phyloP scores from a whole-genome alignment of 179 eudicot species.

The Sideroxylon spinosum region DNA sequence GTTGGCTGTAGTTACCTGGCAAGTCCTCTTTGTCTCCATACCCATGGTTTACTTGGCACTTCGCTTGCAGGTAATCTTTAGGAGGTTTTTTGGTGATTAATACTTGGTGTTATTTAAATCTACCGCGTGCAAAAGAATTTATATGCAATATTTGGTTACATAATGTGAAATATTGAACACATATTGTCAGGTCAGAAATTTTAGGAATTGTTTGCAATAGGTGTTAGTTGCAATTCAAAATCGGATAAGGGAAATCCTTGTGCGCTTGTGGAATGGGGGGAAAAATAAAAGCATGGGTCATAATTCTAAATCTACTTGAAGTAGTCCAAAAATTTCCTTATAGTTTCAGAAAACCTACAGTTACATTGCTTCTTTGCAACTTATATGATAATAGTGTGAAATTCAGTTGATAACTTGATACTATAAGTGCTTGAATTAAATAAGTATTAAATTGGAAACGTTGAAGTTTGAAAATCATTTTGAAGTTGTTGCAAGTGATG shows the following conservation, averaged over 20 bases:
- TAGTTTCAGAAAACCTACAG: no score
- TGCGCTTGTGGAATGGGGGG: no score
- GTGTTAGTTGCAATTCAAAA: background rate
- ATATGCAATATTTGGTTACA: background rate
- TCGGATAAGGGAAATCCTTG: background rate
- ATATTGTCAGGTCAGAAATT: background rate
- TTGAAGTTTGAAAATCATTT: no score
- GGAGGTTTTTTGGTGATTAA: background rate
- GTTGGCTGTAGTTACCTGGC: constrained; percentile 68
- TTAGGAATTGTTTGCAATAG: background rate
- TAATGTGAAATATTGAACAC: background rate
- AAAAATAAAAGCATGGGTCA: no score
- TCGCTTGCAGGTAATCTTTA: constrained; percentile 52
- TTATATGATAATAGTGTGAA: no score
- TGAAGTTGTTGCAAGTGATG: no score
- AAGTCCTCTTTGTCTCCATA: constrained; percentile 61
- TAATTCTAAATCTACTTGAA: no score
- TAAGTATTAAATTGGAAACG: no score
- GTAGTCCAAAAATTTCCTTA: no score
- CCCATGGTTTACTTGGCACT: constrained; percentile 57
- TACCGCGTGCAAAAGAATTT: background rate
- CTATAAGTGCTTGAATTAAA: no score
- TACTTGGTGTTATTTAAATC: background rate
- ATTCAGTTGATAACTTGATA: no score
- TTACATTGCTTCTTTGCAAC: no score